Evolutionary conservation across 2,329 filamentous ascomycete genomes (phyloP).

Genomic region (Alternaria metachromatica): DNA sequence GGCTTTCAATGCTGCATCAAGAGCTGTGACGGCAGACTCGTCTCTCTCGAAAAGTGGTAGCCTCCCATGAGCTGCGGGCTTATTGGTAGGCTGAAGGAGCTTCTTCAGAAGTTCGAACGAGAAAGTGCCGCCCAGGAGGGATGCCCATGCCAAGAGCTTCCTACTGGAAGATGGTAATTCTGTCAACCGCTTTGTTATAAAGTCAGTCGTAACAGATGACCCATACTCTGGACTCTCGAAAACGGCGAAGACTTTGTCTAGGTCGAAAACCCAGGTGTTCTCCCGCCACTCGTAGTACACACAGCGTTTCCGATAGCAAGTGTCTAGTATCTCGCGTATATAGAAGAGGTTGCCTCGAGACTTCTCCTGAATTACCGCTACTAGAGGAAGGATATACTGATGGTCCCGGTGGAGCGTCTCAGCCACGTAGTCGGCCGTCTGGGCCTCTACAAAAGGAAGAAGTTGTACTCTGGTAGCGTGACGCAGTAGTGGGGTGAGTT

Average conservation of each 20-base stretch:
- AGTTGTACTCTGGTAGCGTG: conserved; percentile 71
- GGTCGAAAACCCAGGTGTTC: conserved; percentile 78
- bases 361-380: conserved; percentile 86
- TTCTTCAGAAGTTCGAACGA: conserved; percentile 81
- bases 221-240: conserved; percentile 81
- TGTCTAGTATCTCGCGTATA: conserved; percentile 87
- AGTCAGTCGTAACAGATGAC: conserved; percentile 80
- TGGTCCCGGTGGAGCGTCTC: conserved; percentile 76
- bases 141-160: conserved; percentile 84
- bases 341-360: conserved; percentile 90
- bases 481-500: conserved; percentile 47
- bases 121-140: conserved; percentile 81
- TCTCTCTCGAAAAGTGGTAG: conserved; percentile 61
- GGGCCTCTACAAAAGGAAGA: conserved; percentile 74
- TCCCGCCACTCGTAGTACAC: conserved; percentile 90
- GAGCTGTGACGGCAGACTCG: conserved; percentile 74
- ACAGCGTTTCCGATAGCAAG: conserved; percentile 83
- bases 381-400: conserved; percentile 77
- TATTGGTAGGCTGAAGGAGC: conserved; percentile 74
- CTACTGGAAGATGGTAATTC: conserved; percentile 78
- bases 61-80: conserved; percentile 50
- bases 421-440: conserved; percentile 83
- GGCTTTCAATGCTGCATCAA: conserved; percentile 81
- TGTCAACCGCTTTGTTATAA: conserved; percentile 77
- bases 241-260: conserved; percentile 85